Percentiles rank a stretch among this genome's conserved stretches.
These are phyloP conservation scores for Hura crepitans DNA, from an alignment of 441 rosid genomes.

Conservation along the genomic window DNA sequence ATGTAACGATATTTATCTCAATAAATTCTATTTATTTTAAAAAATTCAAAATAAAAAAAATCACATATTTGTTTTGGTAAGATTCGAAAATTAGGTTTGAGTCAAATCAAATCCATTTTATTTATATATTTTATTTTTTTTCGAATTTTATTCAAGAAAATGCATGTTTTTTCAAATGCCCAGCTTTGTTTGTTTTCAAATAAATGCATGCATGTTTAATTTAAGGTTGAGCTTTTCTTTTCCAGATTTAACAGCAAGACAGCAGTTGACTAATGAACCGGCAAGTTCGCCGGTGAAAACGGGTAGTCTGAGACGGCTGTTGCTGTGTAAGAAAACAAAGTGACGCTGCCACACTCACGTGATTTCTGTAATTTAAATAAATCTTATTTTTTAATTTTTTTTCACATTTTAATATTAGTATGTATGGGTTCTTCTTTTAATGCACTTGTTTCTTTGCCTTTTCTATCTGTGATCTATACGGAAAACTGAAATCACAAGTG, in stretches of 20 bases:
- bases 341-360: conserved; percentile 2
- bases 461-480: no score
- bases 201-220: background rate
- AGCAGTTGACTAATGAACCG: conserved; percentile 18
- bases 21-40: no score
- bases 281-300: conserved; percentile 22
- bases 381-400: background rate
- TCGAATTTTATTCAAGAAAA: background rate
- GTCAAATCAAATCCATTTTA: no score
- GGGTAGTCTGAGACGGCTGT: conserved; percentile 18
- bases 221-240: background rate
- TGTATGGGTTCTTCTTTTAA: conserved; percentile 7
- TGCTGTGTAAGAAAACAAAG: background rate
- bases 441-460: background rate
- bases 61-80: no score
- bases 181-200: background rate
- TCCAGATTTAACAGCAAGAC: background rate
- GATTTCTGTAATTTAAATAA: background rate
- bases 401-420: background rate
- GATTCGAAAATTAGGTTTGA: no score
- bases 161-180: background rate
- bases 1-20: no score
- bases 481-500: no score
- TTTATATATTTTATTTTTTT: no score
- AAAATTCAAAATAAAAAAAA: no score